Evolutionary conservation across 2,329 filamentous ascomycete species (phyloP), one percentile per base, ranked within the genome.

Genomic region (Epichloe coenophiala): DNA sequence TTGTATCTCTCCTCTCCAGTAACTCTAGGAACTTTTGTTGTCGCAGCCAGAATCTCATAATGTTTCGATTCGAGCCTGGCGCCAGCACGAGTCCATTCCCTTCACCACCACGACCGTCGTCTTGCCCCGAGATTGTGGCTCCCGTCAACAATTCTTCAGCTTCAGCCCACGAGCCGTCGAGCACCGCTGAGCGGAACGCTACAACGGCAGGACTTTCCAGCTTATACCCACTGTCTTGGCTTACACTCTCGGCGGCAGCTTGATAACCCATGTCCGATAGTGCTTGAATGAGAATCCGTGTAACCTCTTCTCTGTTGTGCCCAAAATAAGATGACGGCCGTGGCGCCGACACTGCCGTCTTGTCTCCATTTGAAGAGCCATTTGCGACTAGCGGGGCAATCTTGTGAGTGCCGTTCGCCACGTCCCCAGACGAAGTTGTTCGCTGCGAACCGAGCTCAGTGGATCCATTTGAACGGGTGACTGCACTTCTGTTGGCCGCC

Each of bases 11-110:
- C 59, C 75, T 73, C 65, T 97, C 90, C 42, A 98, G 71, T 8
- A 95, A 71, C 69, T 98, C 93, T 33, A 98, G 73, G 60, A 91
- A 98, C 65, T 97, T 97, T 64, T 98, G 93, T 63, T 95, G 86
- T 56, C 91, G 79, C 60, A 98, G 73, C 72, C 83, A 83, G 65
- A 97, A 96, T 45, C 84, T 77, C 85, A 98, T 91, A 48, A 84
- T 75, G 57, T 84, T 81, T 51, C 77, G 77, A 59, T 95, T 84
- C 6, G 88, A 84, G 23, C 80, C 83, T 42, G 86, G 79, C 15
- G 84, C 80, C 49, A 97, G 74, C 15, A 88, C 78, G 50, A 98
- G 71, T 2, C 84, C 87, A 56, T 79, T 74, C 0, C 68, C 68
- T 42, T 59, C 51, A 21, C 62, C 60, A 9, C 60, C 57, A 36